Evolutionary conservation across 106 monocot species (phyloP).

Genomic region (Platanthera zijinensis): DNA sequence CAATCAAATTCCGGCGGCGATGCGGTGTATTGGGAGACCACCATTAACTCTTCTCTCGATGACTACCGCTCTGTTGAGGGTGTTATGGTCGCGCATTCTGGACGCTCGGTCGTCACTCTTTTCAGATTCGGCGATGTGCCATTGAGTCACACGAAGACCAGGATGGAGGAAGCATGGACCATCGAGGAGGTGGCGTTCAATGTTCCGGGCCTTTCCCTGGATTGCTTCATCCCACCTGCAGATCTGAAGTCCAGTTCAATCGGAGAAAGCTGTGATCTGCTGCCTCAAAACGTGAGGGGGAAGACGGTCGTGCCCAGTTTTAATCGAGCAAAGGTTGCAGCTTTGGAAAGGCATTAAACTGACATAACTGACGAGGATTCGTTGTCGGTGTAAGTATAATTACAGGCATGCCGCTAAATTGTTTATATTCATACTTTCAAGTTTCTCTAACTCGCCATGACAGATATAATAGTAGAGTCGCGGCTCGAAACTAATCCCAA

Average conservation of each 20-base stretch:
- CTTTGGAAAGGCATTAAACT: conserved; percentile 26
- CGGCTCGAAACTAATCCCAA: too few relatives aligned
- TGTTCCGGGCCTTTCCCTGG: conserved; percentile 52
- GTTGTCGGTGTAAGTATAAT: conserved; percentile 47
- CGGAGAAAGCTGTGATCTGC: conserved; percentile 24
- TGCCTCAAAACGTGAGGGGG: conserved; percentile 20
- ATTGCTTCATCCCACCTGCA: conserved; percentile 59
- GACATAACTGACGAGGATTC: neutral
- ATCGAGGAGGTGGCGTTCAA: conserved; percentile 63
- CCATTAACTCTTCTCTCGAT: conserved; percentile 40
- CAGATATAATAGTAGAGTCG: neutral
- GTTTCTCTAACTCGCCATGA: neutral
- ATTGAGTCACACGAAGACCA: conserved; percentile 49
- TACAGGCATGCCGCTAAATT: neutral
- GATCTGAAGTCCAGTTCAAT: conserved; percentile 29
- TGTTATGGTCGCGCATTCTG: conserved; percentile 56
- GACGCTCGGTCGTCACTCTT: conserved; percentile 40
- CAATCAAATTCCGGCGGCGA: conserved; percentile 32
- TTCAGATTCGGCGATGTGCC: conserved; percentile 50
- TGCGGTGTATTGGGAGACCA: conserved; percentile 58
- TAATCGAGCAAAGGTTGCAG: conserved; percentile 52
- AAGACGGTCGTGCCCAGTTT: conserved; percentile 2
- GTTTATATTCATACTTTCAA: neutral
- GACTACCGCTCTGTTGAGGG: conserved; percentile 51
- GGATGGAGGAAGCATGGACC: conserved; percentile 59